These are phyloP conservation scores for Citrus reticulata DNA, from an alignment of 345 rosid species.

Conservation along the genomic window DNA sequence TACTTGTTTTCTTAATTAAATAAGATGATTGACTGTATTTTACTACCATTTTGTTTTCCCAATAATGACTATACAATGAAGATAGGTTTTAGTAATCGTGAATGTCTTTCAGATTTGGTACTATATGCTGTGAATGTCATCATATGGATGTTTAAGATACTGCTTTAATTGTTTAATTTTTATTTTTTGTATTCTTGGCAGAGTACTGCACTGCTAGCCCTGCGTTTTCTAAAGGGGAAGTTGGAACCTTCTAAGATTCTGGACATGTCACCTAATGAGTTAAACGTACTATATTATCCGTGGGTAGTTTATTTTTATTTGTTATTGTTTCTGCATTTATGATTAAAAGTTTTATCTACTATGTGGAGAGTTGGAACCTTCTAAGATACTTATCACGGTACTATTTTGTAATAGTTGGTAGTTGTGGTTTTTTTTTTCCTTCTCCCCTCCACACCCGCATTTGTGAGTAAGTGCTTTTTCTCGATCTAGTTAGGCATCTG, in stretches of 20 bases:
- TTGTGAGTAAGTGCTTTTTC: not conserved
- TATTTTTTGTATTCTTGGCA: slow-evolving; percentile 22
- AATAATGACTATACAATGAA: not conserved
- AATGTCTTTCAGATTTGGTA: not conserved
- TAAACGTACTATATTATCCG: too few species aligned
- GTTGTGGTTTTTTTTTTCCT: too few species aligned
- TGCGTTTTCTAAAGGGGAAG: slow-evolving; percentile 72
- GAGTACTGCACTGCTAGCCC: slow-evolving; percentile 58
- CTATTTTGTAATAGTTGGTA: too few species aligned
- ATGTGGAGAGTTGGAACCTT: too few species aligned
- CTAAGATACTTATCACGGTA: too few species aligned
- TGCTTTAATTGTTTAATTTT: not conserved
- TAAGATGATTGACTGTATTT: not conserved
- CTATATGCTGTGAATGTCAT: not conserved
- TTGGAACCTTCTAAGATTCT: slow-evolving; percentile 75
- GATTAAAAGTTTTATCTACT: too few species aligned
- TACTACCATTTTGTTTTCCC: not conserved
- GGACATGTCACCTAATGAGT: slow-evolving; percentile 81
- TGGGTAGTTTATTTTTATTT: too few species aligned
- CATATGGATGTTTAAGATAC: not conserved
- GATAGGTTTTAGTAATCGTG: not conserved
- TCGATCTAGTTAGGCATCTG: not conserved
- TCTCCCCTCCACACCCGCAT: too few species aligned
- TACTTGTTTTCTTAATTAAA: not conserved
- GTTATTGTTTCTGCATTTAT: not conserved